A percentile compares a stretch with the other conserved stretches of the same genome.
Evolutionary conservation across 2,329 filamentous ascomycete genomes (phyloP).

Genomic region (Ophiostoma sp.): DNA sequence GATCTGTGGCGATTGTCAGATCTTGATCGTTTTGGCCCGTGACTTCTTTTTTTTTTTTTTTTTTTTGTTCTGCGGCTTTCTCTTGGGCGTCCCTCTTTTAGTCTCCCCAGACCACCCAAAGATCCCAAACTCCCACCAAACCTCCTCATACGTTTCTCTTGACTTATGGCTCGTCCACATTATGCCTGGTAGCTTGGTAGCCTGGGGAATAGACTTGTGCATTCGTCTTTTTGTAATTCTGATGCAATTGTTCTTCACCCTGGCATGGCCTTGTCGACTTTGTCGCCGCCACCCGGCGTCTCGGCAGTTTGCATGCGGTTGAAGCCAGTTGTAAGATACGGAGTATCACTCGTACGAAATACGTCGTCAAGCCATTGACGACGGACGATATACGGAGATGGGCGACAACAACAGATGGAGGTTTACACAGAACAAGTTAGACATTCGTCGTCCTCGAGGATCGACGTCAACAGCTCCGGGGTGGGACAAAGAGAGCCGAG

Average conservation of each 20-base stretch:
- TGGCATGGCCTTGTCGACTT: not conserved
- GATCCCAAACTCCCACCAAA: not conserved
- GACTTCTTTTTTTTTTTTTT: constrained; percentile 20
- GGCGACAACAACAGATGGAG: not conserved
- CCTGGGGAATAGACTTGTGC: no score
- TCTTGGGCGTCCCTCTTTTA: not conserved
- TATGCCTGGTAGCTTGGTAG: no score
- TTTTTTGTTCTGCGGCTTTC: constrained; percentile 26
- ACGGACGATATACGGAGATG: not conserved
- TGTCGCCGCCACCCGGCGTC: not conserved
- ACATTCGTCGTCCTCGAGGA: not conserved
- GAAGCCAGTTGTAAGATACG: no score
- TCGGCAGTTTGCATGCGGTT: constrained; percentile 7
- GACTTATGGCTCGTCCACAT: not conserved
- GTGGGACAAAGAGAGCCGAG: not conserved
- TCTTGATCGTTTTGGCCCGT: constrained; percentile 29
- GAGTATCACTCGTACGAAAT: not conserved
- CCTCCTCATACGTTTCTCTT: not conserved
- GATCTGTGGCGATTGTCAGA: constrained; percentile 33
- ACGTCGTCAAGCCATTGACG: no score
- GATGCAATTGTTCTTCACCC: not conserved
- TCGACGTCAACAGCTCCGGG: not conserved
- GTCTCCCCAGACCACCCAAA: not conserved
- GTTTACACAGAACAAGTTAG: not conserved
- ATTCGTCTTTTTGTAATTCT: constrained; percentile 16